These are phyloP conservation scores for Erysimum cheiranthoides DNA, from an alignment of 345 rosid genomes.

Conservation along the genomic window DNA sequence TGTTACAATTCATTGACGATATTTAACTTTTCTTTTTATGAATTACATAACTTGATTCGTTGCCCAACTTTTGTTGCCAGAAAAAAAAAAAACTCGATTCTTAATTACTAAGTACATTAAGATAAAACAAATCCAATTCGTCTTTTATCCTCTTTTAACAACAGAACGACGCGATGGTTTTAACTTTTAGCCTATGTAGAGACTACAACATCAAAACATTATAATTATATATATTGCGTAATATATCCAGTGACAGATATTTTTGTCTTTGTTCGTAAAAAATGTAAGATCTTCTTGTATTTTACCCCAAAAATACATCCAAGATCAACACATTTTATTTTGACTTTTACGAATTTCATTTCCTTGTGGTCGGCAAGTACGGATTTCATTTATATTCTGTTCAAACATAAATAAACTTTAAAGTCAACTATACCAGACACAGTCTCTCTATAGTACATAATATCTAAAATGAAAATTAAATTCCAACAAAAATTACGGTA, in stretches of 20 bases:
- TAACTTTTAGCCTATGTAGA: background rate
- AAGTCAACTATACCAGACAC: conserved; percentile 33
- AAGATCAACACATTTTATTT: background rate
- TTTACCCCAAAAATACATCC: background rate
- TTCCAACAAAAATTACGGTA: conserved; percentile 4
- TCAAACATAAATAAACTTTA: conserved; percentile 22
- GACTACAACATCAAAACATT: background rate
- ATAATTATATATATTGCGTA: too few species aligned
- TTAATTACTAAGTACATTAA: too few species aligned
- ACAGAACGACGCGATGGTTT: background rate
- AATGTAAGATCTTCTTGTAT: background rate
- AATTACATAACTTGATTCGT: background rate
- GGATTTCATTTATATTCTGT: conserved; percentile 29
- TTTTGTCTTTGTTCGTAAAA: background rate
- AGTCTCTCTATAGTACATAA: conserved; percentile 16
- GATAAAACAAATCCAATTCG: background rate
- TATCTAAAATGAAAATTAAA: background rate
- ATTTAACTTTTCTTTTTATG: too few species aligned
- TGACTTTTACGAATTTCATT: background rate
- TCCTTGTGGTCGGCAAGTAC: conserved; percentile 29
- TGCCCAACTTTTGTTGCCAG: background rate
- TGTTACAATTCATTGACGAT: background rate
- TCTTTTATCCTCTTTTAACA: background rate
- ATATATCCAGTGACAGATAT: too few species aligned
- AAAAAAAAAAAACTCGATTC: too few species aligned